These are phyloP conservation scores for Apiospora aurea DNA, from an alignment of 2,329 filamentous ascomycete genomes.

Conservation along the genomic window DNA sequence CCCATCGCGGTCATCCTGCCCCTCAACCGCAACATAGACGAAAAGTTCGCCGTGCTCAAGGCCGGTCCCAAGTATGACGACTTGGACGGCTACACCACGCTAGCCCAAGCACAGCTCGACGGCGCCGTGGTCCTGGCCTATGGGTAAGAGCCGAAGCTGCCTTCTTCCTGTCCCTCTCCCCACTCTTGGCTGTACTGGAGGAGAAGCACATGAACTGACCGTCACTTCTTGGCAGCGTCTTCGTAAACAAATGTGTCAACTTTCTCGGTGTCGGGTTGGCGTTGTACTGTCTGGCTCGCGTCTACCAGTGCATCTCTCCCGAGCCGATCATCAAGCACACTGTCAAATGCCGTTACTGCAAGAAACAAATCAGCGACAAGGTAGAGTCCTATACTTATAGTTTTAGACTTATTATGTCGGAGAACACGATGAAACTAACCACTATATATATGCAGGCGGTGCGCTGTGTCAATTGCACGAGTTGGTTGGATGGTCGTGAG, in stretches of 20 bases:
- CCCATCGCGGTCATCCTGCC: constrained; percentile 73
- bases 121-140: constrained; percentile 77
- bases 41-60: constrained; percentile 74
- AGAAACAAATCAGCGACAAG: constrained; percentile 42
- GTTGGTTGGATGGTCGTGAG: constrained; percentile 63
- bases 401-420: background rate
- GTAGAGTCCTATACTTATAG: constrained; percentile 28
- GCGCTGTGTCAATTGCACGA: constrained; percentile 64
- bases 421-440: background rate
- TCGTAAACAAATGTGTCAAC: constrained; percentile 69
- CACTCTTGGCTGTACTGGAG: background rate
- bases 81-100: constrained; percentile 70
- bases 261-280: constrained; percentile 71
- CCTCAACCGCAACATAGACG: constrained; percentile 73
- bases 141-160: constrained; percentile 54
- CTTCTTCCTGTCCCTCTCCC: too few species aligned
- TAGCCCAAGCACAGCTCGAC: constrained; percentile 72
- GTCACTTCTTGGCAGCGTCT: constrained; percentile 50
- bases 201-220: background rate
- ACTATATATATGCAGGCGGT: constrained; percentile 43
- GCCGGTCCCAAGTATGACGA: constrained; percentile 61
- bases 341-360: constrained; percentile 73
- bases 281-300: constrained; percentile 67
- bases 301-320: constrained; percentile 66
- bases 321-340: constrained; percentile 76